Conservation (phyloP, 2,329 filamentous ascomycete genomes). For the Fusarium heterosporum region DNA sequence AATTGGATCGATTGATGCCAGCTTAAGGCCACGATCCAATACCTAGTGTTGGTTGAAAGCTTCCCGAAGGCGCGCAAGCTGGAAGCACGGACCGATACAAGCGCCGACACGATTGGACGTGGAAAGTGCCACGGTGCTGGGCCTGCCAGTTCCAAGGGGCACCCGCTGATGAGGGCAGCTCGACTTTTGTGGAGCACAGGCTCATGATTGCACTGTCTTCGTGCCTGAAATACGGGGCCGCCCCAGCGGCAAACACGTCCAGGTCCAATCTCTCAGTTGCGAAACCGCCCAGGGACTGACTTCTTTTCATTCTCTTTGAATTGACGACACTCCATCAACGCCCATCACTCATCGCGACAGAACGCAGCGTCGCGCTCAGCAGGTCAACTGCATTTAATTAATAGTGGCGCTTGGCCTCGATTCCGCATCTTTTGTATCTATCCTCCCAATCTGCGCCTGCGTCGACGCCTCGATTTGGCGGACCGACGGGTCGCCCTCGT, state of each 20-base stretch:
- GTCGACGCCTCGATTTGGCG: conserved; percentile 26
- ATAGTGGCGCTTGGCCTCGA: conserved; percentile 28
- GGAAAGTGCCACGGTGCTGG: conserved; percentile 23
- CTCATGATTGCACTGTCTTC: conserved; percentile 33
- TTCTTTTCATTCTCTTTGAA: conserved; percentile 49
- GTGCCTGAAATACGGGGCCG: conserved; percentile 52
- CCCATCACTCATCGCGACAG: conserved; percentile 46
- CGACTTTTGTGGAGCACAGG: conserved; percentile 18
- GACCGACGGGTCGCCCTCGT: conserved; percentile 38
- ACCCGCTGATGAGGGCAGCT: conserved; percentile 22
- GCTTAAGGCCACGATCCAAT: conserved; percentile 47
- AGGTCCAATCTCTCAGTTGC: conserved; percentile 38
- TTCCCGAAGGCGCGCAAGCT: conserved; percentile 39
- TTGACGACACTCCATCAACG: conserved; percentile 50
- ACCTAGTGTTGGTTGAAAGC: conserved; percentile 39
- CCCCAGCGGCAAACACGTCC: conserved; percentile 28
- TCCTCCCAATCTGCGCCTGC: conserved; percentile 27
- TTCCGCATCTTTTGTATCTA: conserved; percentile 34
- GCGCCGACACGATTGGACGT: conserved; percentile 42
- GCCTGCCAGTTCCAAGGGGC: conserved; percentile 27
- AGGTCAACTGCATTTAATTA: conserved; percentile 42
- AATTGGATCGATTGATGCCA: conserved; percentile 33
- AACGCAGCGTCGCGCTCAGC: conserved; percentile 39
- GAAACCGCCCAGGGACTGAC: conserved; percentile 45
- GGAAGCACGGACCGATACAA: conserved; percentile 48